Evolutionary conservation across 2,329 filamentous ascomycete species (phyloP).

Genomic region (Pseudogymnoascus sp.): DNA sequence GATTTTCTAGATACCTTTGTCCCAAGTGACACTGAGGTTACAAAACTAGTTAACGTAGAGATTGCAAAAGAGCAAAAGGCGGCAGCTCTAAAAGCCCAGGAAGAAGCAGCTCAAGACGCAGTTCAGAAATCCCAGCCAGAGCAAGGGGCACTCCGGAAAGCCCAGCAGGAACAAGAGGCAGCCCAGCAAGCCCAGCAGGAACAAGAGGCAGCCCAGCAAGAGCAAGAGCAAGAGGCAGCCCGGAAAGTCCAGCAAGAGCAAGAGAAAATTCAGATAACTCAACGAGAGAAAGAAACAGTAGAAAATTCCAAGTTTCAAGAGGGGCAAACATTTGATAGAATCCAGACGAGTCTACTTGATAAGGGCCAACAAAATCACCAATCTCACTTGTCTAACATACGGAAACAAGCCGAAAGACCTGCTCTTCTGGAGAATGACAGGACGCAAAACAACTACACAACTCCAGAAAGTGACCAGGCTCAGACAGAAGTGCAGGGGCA

Average conservation of each 20-base stretch:
- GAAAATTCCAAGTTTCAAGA: background rate
- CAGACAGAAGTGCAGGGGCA: background rate
- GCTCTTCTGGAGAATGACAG: background rate
- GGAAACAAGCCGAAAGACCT: background rate
- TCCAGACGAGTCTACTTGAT: background rate
- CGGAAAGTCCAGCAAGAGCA: too few species aligned
- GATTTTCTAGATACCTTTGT: background rate
- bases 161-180: too few species aligned
- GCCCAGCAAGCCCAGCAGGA: too few species aligned
- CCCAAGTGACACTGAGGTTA: background rate
- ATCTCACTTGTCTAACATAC: background rate
- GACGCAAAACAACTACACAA: background rate
- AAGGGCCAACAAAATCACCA: background rate
- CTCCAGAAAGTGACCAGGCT: background rate
- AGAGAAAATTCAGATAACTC: too few species aligned
- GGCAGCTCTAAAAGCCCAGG: too few species aligned
- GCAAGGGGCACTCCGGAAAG: too few species aligned
- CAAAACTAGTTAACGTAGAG: background rate
- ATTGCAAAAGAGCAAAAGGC: too few species aligned
- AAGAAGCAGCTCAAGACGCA: too few species aligned
- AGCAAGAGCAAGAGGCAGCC: too few species aligned
- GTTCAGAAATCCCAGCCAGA: too few species aligned
- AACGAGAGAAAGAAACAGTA: too few species aligned
- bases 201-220: too few species aligned
- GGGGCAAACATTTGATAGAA: background rate